phyloP scores from a whole-genome alignment of 257 asterid genomes.

The Nemophila menziesii region DNA sequence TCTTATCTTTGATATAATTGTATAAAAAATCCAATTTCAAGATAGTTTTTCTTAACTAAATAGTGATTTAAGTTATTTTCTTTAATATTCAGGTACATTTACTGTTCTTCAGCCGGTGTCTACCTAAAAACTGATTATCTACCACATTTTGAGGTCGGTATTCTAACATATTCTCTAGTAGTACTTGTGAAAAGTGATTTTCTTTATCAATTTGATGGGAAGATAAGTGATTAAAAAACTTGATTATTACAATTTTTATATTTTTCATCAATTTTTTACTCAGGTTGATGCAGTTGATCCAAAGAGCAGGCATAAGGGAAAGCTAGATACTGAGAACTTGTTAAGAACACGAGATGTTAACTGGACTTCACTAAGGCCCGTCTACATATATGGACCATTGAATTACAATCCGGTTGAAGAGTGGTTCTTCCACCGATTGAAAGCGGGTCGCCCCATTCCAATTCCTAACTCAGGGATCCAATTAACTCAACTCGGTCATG shows the following conservation, averaged over 20 bases:
- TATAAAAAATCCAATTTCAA: not conserved
- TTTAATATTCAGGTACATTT: slow-evolving; percentile 52
- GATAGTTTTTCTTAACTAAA: not conserved
- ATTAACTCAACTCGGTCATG: slow-evolving; percentile 94
- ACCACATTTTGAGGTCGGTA: slow-evolving; percentile 67
- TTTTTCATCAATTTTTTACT: slow-evolving; percentile 1
- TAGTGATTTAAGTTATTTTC: not conserved
- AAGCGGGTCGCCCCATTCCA: slow-evolving; percentile 95
- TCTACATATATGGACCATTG: slow-evolving; percentile 86
- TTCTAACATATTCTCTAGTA: not conserved
- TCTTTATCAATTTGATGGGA: not conserved
- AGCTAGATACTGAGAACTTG: slow-evolving; percentile 92
- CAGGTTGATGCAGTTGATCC: slow-evolving; percentile 93
- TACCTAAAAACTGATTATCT: slow-evolving; percentile 64
- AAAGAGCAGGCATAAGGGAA: slow-evolving; percentile 98
- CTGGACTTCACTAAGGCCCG: slow-evolving; percentile 93
- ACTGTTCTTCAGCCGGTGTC: slow-evolving; percentile 91
- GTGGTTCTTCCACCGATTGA: slow-evolving; percentile 97
- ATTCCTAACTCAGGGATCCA: slow-evolving; percentile 86
- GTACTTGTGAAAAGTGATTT: not conserved
- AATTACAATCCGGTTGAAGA: slow-evolving; percentile 98
- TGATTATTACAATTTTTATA: too few relatives aligned
- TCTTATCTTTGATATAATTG: not conserved
- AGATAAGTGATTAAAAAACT: not conserved
- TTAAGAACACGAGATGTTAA: slow-evolving; percentile 54